Evolutionary conservation across 768 basidiomycete genomes (phyloP), one percentile per base, ranked within the genome.

Genomic region (Mycena filopes): DNA sequence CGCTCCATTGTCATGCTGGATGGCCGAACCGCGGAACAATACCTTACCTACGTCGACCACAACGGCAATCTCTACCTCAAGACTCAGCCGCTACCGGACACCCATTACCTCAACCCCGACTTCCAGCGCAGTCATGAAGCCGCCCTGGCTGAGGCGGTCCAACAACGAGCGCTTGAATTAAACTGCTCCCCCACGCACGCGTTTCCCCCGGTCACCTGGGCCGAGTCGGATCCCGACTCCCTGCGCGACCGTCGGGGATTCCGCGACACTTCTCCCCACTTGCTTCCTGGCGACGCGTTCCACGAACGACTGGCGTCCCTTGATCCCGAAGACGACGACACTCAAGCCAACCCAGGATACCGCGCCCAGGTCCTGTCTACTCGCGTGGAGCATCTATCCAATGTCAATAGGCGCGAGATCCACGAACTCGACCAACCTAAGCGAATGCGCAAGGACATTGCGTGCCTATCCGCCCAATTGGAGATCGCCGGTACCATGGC

Each of bases 91-190:
- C 25, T 49, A 12, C 57, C 57, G 2, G 25, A 50, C 12, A 1
- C 28, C 28, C 57, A 59, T 38, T 59, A 28, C 18, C 40, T 59
- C 4, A 38, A 50, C 28, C 47, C 47, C 2, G 38, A 59, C 7
- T 59, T 59, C 21, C 33, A 0, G 18, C 3, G 1, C 23, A 21
- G 3, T n/a, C 47, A 49, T 21, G 33, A 40, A 1, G 33, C 18
- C 4, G 51, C 51, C 2, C 4, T 54, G 31, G 2, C 1, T 7
- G 33, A 38, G 25, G 51, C 51, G 2, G 40, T 54, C n/a, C 12
- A 18, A 11, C 20, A 54, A 15, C 23, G 38, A 11, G 15, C 15
- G 36, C 11, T 11, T 10, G 36, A 36, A 36, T 15, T 36, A n/a
- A n/a, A n/a, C n/a, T n/a, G n/a, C n/a, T n/a, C n/a, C n/a, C n/a